Percentiles rank a stretch among this genome's conserved stretches.
Conservation (phyloP, 495 filamentous ascomycete species). For the Cladorrhinum samala region DNA sequence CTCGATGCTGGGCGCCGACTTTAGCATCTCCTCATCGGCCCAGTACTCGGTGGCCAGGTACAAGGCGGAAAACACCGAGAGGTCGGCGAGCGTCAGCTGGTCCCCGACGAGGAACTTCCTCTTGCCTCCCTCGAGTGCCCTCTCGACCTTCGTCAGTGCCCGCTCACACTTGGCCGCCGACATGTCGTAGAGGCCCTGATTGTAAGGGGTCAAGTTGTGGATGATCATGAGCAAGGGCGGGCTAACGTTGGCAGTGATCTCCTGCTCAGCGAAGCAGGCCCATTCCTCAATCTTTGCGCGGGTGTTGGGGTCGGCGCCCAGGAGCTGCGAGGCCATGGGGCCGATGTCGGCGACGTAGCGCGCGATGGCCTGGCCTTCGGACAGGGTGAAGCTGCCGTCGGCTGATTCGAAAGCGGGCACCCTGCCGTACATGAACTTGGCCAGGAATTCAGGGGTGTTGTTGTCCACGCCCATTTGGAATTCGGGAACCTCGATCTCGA, state of each 20-base stretch:
- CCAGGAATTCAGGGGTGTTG: constrained; percentile 43
- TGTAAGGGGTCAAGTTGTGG: constrained; percentile 32
- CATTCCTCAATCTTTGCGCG: constrained; percentile 48
- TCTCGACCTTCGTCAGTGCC: constrained; percentile 39
- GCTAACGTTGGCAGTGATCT: constrained; percentile 32
- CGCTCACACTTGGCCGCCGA: constrained; percentile 25
- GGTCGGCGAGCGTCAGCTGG: constrained; percentile 49
- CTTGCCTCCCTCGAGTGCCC: constrained; percentile 29
- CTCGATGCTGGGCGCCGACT: constrained; percentile 37
- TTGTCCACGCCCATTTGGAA: constrained; percentile 44
- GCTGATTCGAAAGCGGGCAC: constrained; percentile 51
- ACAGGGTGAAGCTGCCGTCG: constrained; percentile 42
- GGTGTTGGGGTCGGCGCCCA: constrained; percentile 41
- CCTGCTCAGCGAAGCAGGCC: constrained; percentile 42
- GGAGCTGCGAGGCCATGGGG: constrained; percentile 44
- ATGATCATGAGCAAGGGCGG: constrained; percentile 29
- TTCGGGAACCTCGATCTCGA: constrained; percentile 36
- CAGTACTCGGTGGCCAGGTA: constrained; percentile 35
- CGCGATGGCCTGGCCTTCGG: constrained; percentile 52
- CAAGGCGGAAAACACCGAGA: constrained; percentile 40
- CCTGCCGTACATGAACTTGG: constrained; percentile 59
- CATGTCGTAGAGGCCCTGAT: constrained; percentile 31
- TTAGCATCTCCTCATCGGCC: constrained; percentile 47
- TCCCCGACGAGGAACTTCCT: constrained; percentile 45
- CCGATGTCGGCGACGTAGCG: constrained; percentile 49